Conservation (phyloP, 23 red algal species). For the Gracilaria vermiculophylla region DNA sequence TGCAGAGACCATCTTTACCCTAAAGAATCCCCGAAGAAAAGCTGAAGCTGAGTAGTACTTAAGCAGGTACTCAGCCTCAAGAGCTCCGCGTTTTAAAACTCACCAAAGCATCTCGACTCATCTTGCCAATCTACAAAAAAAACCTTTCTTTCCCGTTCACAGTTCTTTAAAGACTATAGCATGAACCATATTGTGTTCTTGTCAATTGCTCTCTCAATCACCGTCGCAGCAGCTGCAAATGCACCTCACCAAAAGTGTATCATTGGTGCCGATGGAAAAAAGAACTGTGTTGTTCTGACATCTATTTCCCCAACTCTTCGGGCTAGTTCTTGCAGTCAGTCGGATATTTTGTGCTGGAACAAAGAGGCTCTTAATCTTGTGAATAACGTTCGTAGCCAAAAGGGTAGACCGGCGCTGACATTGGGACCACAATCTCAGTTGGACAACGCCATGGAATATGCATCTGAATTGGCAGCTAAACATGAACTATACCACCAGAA, state of each 20-base stretch:
- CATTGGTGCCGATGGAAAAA: background rate
- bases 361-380: background rate
- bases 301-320: background rate
- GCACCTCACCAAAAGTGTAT: background rate
- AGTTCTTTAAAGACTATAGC: background rate
- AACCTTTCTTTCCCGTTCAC: background rate
- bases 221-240: background rate
- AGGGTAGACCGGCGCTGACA: background rate
- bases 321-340: background rate
- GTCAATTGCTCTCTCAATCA: background rate
- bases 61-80: too few species aligned
- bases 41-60: background rate
- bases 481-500: slow-evolving; percentile 19
- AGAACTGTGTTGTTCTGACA: background rate
- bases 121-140: too few species aligned
- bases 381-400: background rate
- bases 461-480: background rate
- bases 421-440: slow-evolving; percentile 12
- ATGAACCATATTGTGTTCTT: background rate
- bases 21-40: too few species aligned
- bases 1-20: background rate
- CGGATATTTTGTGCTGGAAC: slow-evolving; percentile 34
- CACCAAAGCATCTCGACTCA: background rate
- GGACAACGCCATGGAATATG: slow-evolving; percentile 34
- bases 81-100: too few species aligned